phyloP scores from a whole-genome alignment of 176 grass and related monocot species.

The Oryza rufipogon region DNA sequence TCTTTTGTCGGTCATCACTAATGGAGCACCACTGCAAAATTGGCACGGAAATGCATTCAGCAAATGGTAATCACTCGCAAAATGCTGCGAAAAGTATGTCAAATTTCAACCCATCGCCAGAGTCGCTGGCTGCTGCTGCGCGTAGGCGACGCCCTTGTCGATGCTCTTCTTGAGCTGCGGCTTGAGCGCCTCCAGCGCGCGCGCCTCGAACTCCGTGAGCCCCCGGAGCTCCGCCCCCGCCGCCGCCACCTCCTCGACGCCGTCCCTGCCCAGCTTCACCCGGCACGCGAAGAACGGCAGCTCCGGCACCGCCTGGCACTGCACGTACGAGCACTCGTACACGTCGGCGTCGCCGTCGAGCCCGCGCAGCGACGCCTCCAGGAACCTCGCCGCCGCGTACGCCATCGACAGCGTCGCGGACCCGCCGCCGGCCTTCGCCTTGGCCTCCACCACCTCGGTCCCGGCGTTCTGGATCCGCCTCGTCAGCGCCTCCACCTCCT shows the following conservation, averaged over 20 bases:
- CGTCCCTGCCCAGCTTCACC: slow-evolving; percentile 51
- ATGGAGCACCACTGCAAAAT: neutral
- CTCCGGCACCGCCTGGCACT: slow-evolving; percentile 49
- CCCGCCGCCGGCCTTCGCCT: slow-evolving; percentile 49
- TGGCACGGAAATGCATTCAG: neutral
- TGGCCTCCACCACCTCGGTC: slow-evolving; percentile 49
- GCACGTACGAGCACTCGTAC: slow-evolving; percentile 59
- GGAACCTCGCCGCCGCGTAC: slow-evolving; percentile 58
- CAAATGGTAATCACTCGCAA: too few relatives aligned
- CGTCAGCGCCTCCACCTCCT: slow-evolving; percentile 51
- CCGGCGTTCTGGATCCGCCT: slow-evolving; percentile 44
- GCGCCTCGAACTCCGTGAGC: slow-evolving; percentile 45
- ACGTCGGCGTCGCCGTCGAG: slow-evolving; percentile 47
- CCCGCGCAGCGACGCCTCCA: slow-evolving; percentile 50
- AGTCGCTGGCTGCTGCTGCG: slow-evolving; percentile 29
- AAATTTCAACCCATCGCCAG: neutral
- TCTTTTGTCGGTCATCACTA: neutral
- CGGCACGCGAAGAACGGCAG: slow-evolving; percentile 65
- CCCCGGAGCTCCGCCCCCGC: slow-evolving; percentile 33
- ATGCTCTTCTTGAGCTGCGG: slow-evolving; percentile 58
- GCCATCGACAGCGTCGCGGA: slow-evolving; percentile 50
- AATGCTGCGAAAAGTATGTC: neutral
- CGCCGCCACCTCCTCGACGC: slow-evolving; percentile 43
- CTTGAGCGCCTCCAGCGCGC: slow-evolving; percentile 47
- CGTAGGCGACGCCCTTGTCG: slow-evolving; percentile 54